These are phyloP conservation scores for Coemansia sp. DNA, from an alignment of 192 early-diverging fungal genomes.

Conservation along the genomic window DNA sequence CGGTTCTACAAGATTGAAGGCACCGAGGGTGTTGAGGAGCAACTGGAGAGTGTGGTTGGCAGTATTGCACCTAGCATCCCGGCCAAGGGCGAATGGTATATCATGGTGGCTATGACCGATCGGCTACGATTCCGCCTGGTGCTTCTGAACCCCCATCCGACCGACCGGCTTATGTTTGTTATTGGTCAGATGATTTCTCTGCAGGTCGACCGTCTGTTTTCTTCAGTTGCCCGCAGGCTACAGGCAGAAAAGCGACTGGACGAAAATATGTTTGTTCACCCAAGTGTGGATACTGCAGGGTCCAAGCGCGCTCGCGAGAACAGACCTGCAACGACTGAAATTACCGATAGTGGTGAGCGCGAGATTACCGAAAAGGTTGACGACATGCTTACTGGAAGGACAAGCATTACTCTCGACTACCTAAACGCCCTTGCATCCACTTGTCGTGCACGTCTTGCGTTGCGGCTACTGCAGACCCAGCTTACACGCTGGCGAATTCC, in stretches of 20 bases:
- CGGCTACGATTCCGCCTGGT: slow-evolving; percentile 48
- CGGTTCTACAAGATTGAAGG: slow-evolving; percentile 48
- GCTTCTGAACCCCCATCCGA: slow-evolving; percentile 30
- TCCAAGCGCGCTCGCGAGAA: slow-evolving; percentile 6
- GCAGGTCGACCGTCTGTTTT: slow-evolving; percentile 48
- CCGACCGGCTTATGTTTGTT: slow-evolving; percentile 24
- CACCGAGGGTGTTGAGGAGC: slow-evolving; percentile 33
- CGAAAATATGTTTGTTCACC: slow-evolving; percentile 1
- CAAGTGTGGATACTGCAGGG: background rate
- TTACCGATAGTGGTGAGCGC: slow-evolving; percentile 9
- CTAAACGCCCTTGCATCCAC: slow-evolving; percentile 45
- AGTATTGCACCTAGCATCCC: background rate
- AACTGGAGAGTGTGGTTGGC: slow-evolving; percentile 5
- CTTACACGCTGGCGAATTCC: slow-evolving; percentile 42
- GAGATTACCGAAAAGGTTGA: slow-evolving; percentile 34
- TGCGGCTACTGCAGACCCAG: slow-evolving; percentile 47
- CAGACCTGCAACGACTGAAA: background rate
- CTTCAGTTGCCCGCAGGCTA: slow-evolving; percentile 42
- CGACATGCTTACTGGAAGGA: slow-evolving; percentile 46
- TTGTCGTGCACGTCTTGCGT: slow-evolving; percentile 42
- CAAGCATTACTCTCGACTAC: slow-evolving; percentile 48
- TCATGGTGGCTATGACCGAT: slow-evolving; percentile 52
- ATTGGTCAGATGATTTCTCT: slow-evolving; percentile 44
- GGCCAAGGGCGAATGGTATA: slow-evolving; percentile 37
- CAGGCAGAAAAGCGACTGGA: slow-evolving; percentile 20